Base-by-base conservation (phyloP, 1,284 basidiomycete species). In the Sporisorium exsertum region DNA sequence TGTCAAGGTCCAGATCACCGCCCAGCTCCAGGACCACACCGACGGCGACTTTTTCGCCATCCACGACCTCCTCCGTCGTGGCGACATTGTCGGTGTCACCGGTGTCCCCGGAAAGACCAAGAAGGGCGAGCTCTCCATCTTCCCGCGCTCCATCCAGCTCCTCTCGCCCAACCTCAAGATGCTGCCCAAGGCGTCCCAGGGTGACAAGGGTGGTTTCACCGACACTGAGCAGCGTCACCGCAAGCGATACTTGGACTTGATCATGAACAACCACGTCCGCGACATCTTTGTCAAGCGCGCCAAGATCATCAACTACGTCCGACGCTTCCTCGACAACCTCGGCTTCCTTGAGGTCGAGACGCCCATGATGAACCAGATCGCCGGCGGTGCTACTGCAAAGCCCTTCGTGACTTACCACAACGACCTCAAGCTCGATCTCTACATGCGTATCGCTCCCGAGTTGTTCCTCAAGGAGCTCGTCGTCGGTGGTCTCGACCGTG, bases 301-400 rank as follows among this genome's bases (percentile, higher is more conserved):
- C 57, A 84, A 85, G 72, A 84, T 85, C 65, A 84, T 86, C 78
- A 84, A 85, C 76, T 86, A 87, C 78, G 89, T 97, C 80, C 91
- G 96, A 65, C 92, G 92, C 79, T 99, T 91, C 90, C 88, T 99
- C 69, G 95, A 98, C 86, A 88, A 89, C 81, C 90, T 93, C 49
- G 96, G 95, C 46, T 99, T 99, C 90, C 91, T 99, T 87, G 97
- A 99, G 88, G 95, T 99, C 70, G 96, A 99, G 87, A 99, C 96
- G 7, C 96, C 97, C 10, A 97, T 99, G 90, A 99, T 94, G 88
- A 95, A 93, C 86, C 91, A 97, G 89, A 91, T 94, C 77, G 97
- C 97, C 8, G 96, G 96, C 61, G 96, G 96, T 68, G 96, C 96
- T 33, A 98, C 95, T 5, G 96, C 96, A 81, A 99, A 98, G 89